Percentiles rank a stretch among this genome's conserved stretches.
phyloP scores from a whole-genome alignment of 2,329 filamentous ascomycete species.

The Colletotrichum gloeosporioides region DNA sequence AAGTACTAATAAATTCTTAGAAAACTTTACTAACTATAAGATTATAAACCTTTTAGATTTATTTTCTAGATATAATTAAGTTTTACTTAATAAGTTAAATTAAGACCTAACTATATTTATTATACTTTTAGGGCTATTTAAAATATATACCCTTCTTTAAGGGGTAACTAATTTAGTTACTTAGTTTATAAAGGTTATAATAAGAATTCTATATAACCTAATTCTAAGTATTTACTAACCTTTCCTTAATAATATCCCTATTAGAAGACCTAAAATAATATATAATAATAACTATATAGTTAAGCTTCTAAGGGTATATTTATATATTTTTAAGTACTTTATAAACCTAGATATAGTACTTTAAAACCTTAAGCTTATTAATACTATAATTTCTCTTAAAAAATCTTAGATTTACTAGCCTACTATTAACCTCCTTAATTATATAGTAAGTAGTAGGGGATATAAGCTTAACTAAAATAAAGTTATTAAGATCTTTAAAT shows the following conservation, averaged over 20 bases:
- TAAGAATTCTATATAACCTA: not conserved
- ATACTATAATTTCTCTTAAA: accelerated
- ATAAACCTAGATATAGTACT: not conserved
- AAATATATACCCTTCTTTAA: not conserved
- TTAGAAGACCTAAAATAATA: not conserved
- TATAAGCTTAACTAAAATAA: not conserved
- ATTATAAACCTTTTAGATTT: not conserved
- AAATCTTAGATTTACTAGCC: not conserved
- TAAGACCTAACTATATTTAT: not conserved
- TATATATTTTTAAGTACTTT: not conserved
- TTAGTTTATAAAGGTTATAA: not conserved
- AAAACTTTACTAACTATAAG: not conserved
- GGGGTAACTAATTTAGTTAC: not conserved
- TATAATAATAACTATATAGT: not conserved
- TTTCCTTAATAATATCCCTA: not conserved
- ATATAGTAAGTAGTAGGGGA: not conserved
- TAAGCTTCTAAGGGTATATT: not conserved
- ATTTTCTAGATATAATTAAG: not conserved
- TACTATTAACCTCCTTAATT: not conserved
- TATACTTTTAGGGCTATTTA: not conserved
- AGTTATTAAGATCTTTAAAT: not conserved
- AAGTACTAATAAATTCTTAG: not conserved
- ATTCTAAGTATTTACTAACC: not conserved
- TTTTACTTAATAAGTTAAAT: not conserved
- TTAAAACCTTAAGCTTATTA: not conserved